A percentile compares a stretch with the other conserved stretches of the same genome.
Conservation (phyloP, 2,329 filamentous ascomycete species). For the Phialemonium atrogriseum region DNA sequence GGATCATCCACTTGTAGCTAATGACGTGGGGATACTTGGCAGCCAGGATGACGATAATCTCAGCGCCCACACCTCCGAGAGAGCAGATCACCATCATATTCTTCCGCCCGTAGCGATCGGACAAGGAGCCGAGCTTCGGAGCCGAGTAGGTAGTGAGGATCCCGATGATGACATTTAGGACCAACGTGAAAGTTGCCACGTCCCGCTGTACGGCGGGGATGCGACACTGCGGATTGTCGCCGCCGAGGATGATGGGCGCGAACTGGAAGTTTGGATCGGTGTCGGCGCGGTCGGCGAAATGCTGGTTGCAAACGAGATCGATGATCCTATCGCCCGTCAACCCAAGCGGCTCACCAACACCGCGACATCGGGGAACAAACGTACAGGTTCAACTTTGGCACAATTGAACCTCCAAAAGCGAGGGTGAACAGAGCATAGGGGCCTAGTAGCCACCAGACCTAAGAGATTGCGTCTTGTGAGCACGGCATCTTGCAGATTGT, state of each 20-base stretch:
- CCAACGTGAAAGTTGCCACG: constrained; percentile 71
- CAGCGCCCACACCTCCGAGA: constrained; percentile 63
- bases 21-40: constrained; percentile 66
- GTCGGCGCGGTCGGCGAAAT: constrained; percentile 61
- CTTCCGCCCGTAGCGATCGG: constrained; percentile 78
- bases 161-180: constrained; percentile 66
- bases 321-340: constrained; percentile 66
- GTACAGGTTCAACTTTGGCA: constrained; percentile 77
- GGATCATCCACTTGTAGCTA: constrained; percentile 69
- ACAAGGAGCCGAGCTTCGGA: constrained; percentile 76
- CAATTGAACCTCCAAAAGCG: constrained; percentile 76
- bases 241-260: constrained; percentile 57
- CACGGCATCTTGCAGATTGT: background rate
- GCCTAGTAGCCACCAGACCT: constrained; percentile 77
- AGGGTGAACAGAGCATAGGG: constrained; percentile 77
- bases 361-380: too few relatives aligned
- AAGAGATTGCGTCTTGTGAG: constrained; percentile 13
- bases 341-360: too few relatives aligned
- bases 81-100: constrained; percentile 66
- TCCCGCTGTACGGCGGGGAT: constrained; percentile 69
- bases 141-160: constrained; percentile 71
- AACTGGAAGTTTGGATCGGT: constrained; percentile 51
- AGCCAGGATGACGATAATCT: constrained; percentile 70
- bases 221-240: constrained; percentile 70
- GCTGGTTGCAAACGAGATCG: constrained; percentile 72